Conservation (phyloP, 805 yeast genomes). For the Starmerella stigmatis region DNA sequence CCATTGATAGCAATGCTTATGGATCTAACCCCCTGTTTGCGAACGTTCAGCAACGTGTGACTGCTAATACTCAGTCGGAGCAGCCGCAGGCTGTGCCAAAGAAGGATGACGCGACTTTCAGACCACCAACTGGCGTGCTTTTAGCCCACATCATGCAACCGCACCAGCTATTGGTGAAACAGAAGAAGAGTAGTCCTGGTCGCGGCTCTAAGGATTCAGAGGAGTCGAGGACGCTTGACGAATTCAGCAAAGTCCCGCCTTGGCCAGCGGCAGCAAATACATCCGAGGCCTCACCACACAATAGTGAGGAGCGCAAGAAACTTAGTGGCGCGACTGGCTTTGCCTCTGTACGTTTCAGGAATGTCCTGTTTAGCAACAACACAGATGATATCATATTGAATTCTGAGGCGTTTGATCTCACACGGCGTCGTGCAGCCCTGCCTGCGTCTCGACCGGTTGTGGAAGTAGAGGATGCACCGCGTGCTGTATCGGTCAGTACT, state of each 20-base stretch:
- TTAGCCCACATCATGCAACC: constrained; percentile 19
- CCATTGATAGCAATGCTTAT: constrained; percentile 54
- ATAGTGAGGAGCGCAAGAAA: not conserved
- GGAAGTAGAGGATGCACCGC: not conserved
- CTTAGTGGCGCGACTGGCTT: constrained; percentile 1
- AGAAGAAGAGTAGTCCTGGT: not conserved
- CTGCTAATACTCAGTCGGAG: not conserved
- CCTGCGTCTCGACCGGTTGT: not conserved
- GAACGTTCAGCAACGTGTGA: constrained; percentile 3
- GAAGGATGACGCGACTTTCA: constrained; percentile 10
- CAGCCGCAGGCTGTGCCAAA: constrained; percentile 10
- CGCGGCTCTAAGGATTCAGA: not conserved
- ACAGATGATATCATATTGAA: constrained; percentile 61
- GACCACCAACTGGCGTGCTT: constrained; percentile 19
- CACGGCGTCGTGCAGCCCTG: not conserved
- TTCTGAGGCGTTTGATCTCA: constrained; percentile 52
- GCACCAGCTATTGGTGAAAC: constrained; percentile 3
- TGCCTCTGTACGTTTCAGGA: constrained; percentile 14
- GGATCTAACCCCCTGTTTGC: constrained; percentile 63
- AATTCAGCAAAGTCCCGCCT: not conserved
- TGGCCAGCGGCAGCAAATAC: not conserved
- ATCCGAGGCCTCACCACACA: constrained; percentile 3
- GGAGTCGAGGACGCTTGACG: not conserved
- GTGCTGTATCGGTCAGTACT: constrained; percentile 11
- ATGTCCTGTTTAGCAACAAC: constrained; percentile 34